A percentile compares a stretch with the other conserved stretches of the same genome.
phyloP scores from a whole-genome alignment of 768 basidiomycete genomes.

The Boletus vinaceobasis region DNA sequence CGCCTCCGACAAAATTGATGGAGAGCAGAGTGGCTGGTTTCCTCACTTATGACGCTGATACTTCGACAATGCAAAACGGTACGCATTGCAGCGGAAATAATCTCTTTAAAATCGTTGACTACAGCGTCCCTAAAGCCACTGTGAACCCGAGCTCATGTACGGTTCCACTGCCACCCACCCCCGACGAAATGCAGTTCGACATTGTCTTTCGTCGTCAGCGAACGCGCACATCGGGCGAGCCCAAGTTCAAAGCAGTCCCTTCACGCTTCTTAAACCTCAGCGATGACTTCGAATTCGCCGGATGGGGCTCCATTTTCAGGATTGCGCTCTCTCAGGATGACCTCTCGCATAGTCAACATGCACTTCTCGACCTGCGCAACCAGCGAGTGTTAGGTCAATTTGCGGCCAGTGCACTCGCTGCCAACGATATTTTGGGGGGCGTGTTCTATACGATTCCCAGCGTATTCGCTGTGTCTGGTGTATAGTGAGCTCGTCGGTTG shows the following conservation, averaged over 20 bases:
- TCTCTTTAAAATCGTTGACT: background rate
- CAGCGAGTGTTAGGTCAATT: constrained; percentile 55
- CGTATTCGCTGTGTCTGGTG: constrained; percentile 54
- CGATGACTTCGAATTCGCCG: constrained; percentile 68
- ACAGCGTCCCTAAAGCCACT: background rate
- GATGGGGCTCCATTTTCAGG: constrained; percentile 57
- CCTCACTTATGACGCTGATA: background rate
- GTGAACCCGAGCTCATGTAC: background rate
- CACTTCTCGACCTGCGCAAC: constrained; percentile 30
- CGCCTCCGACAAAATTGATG: background rate
- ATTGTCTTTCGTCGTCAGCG: constrained; percentile 61
- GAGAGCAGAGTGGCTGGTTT: background rate
- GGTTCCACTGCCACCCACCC: constrained; percentile 37
- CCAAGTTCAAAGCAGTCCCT: constrained; percentile 40
- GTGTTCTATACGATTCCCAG: constrained; percentile 70
- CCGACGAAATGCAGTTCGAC: constrained; percentile 48
- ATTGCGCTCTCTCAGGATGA: constrained; percentile 47
- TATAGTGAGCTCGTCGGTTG: constrained; percentile 49
- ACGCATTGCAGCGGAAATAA: background rate
- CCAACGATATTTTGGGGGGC: constrained; percentile 64
- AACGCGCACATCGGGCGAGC: constrained; percentile 41
- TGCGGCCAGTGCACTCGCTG: constrained; percentile 62
- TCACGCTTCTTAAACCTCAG: constrained; percentile 62
- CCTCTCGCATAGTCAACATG: constrained; percentile 30
- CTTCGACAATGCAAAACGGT: constrained; percentile 1